phyloP scores from a whole-genome alignment of 2,329 filamentous ascomycete species.

The Aureobasidium vineae region DNA sequence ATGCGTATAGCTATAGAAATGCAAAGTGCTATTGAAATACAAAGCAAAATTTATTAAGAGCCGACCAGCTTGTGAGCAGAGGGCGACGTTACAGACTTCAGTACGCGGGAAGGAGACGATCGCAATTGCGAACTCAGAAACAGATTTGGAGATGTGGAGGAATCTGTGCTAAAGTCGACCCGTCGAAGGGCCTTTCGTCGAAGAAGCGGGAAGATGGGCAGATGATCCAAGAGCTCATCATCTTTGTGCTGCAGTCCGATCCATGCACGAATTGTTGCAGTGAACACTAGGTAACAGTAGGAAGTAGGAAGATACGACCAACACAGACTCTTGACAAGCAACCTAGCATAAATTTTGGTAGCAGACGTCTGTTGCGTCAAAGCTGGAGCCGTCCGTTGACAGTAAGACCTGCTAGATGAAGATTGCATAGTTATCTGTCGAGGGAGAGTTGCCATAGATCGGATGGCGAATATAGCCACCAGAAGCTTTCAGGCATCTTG shows the following conservation, averaged over 20 bases:
- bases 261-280: not conserved
- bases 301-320: not conserved
- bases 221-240: too few relatives aligned
- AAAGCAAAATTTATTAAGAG: too few relatives aligned
- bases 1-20: not conserved
- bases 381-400: not conserved
- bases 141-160: too few relatives aligned
- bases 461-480: too few relatives aligned
- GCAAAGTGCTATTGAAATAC: not conserved
- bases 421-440: too few relatives aligned
- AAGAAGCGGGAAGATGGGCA: too few relatives aligned
- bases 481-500: too few relatives aligned
- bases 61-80: too few relatives aligned
- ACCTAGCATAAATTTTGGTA: not conserved
- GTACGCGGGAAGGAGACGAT: too few relatives aligned
- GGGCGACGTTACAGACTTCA: too few relatives aligned
- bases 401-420: conserved; percentile 30
- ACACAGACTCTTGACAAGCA: not conserved
- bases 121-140: too few relatives aligned
- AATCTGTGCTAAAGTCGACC: not conserved
- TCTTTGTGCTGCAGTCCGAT: not conserved
- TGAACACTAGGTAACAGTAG: not conserved
- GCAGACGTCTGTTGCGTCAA: not conserved
- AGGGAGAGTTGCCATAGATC: too few relatives aligned
- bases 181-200: not conserved